Evolutionary conservation across 148 eudicot species (phyloP).

Genomic region (Rhododendron williamsianum): DNA sequence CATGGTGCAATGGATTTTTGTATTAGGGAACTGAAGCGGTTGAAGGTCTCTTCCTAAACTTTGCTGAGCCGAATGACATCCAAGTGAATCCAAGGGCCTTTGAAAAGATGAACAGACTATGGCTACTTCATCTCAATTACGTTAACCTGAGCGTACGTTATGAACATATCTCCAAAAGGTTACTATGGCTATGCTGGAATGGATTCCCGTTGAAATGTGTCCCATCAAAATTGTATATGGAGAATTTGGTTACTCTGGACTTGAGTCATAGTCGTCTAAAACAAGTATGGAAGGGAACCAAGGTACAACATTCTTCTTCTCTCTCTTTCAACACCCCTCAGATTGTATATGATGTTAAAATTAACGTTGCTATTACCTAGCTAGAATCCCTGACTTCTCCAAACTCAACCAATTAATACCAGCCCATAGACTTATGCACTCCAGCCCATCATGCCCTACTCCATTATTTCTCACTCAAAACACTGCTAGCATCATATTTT

Average conservation of each 20-base stretch:
- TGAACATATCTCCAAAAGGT: background rate
- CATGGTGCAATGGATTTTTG: no score
- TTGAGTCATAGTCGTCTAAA: background rate
- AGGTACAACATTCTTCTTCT: background rate
- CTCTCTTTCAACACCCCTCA: background rate
- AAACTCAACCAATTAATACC: background rate
- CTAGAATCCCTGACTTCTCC: background rate
- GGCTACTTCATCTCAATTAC: constrained; percentile 3
- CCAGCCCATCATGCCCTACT: background rate
- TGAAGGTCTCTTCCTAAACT: background rate
- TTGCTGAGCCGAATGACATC: background rate
- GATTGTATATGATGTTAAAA: background rate
- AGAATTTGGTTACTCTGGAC: background rate
- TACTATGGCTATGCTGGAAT: constrained; percentile 4
- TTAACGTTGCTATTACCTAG: background rate
- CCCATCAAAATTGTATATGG: background rate
- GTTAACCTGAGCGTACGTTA: background rate
- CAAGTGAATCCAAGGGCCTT: constrained; percentile 1
- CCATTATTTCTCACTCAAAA: background rate
- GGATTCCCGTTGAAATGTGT: background rate
- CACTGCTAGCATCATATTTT: background rate
- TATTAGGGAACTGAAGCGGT: background rate
- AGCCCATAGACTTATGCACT: background rate
- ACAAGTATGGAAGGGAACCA: background rate
- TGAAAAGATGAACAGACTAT: background rate